A percentile compares a stretch with the other conserved stretches of the same genome.
Evolutionary conservation across 2,329 filamentous ascomycete genomes (phyloP).

Genomic region (Ophiostoma populinum): DNA sequence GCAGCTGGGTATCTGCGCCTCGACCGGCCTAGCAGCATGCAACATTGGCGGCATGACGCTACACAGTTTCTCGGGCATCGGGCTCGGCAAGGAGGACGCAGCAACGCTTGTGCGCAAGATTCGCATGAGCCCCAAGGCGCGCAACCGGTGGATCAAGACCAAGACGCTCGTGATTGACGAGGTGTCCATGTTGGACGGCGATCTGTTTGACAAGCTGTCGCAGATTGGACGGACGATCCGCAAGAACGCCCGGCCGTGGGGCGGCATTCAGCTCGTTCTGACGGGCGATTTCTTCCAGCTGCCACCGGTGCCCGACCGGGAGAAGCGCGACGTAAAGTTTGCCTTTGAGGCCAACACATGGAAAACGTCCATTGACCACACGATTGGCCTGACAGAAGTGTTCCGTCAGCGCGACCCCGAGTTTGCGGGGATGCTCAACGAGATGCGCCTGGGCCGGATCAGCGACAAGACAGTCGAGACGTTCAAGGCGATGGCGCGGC

Average conservation of each 20-base stretch:
- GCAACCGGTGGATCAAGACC: constrained; percentile 72
- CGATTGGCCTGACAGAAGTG: constrained; percentile 84
- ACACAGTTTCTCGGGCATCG: constrained; percentile 92
- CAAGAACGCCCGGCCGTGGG: constrained; percentile 85
- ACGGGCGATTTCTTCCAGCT: constrained; percentile 97
- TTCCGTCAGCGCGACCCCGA: constrained; percentile 86
- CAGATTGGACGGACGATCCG: constrained; percentile 69
- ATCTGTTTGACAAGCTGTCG: constrained; percentile 91
- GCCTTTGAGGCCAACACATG: constrained; percentile 86
- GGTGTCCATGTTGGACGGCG: constrained; percentile 95
- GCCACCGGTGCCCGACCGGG: constrained; percentile 73
- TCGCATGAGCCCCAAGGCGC: constrained; percentile 71
- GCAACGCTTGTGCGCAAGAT: constrained; percentile 78
- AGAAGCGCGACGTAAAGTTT: constrained; percentile 58
- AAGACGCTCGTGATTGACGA: constrained; percentile 86
- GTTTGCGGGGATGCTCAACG: constrained; percentile 91
- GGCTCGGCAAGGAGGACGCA: constrained; percentile 77
- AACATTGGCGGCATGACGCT: constrained; percentile 93
- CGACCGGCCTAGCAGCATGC: constrained; percentile 86
- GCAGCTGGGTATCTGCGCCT: constrained; percentile 81
- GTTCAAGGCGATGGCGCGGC: constrained; percentile 58
- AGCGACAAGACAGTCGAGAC: constrained; percentile 56
- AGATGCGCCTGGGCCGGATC: constrained; percentile 83
- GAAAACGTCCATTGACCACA: constrained; percentile 85
- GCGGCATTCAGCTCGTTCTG: constrained; percentile 87